These are phyloP conservation scores for thale cress (Arabidopsis thaliana) DNA, from an alignment of 345 rosid species.

Conservation along the genomic window TAIR10.1 NC_003070.9:27516501-27517000, in stretches of 20 bases:
- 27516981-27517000: neutral
- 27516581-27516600: too few relatives aligned
- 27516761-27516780: conserved; percentile 72
- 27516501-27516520: too few relatives aligned
- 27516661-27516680: conserved; percentile 13
- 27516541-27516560: too few relatives aligned
- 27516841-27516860: neutral
- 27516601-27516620: too few relatives aligned
- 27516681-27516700: neutral
- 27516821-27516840: neutral
- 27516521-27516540: too few relatives aligned
- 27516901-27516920: conserved; percentile 4
- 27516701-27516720: neutral
- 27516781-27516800: conserved; percentile 53
- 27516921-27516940: neutral
- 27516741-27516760: conserved; percentile 84
- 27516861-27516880: neutral
- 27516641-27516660: conserved; percentile 7
- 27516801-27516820: neutral
- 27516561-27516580: too few relatives aligned
- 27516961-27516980: neutral
- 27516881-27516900: neutral
- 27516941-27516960: neutral
- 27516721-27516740: conserved; percentile 69
- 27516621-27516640: neutral